Evolutionary conservation across 2,329 filamentous ascomycete genomes (phyloP), one percentile per base, ranked within the genome.

Genomic region (Colletotrichum limetticola): DNA sequence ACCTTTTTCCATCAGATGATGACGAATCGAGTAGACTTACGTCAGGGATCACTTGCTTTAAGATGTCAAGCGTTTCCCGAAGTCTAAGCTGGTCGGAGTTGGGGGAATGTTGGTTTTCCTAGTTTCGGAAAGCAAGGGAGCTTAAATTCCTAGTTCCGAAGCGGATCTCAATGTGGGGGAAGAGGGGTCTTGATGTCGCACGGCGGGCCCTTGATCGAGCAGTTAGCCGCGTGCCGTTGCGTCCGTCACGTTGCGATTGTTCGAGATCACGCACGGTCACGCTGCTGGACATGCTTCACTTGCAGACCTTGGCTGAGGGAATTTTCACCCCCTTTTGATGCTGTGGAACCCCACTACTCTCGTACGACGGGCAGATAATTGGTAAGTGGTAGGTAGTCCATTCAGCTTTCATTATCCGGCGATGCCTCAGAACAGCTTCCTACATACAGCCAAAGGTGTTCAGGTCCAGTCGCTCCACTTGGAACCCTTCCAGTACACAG

Each of bases 391-490:
- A 22, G 6, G 19, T 49, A 22, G 0, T 49, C 42, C 42, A 9
- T 49, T 22, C 7, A 22, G 19, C 42, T 49, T 22, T 22, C 42
- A 49, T n/a, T 49, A 22, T 49, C 1, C 19, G 19, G 42, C 8
- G 42, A 49, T 8, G 53, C 37, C 37, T 42, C 16, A 42, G 19
- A 42, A 42, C 37, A 7, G 37, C 6, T 32, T 24, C 30, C 5
- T 16, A 16, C n/a, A 22, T 3, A 16, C 2, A 2, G 22, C 22
- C 53, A 5, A 65, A 6, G 7, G 1, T 46, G 1, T 16, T 65
- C 73, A 79, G 6, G 75, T 75, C 78, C 78, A 80, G n/a, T 79
- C 75, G 42, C 76, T 76, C 78, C 78, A 80, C 4, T 66, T 74
- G 5, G 74, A 74, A 5, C 78, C 76, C 32, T 79, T 62, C 69